Base-by-base conservation (phyloP, 495 filamentous ascomycete genomes). In the Penicillium tannophilum region DNA sequence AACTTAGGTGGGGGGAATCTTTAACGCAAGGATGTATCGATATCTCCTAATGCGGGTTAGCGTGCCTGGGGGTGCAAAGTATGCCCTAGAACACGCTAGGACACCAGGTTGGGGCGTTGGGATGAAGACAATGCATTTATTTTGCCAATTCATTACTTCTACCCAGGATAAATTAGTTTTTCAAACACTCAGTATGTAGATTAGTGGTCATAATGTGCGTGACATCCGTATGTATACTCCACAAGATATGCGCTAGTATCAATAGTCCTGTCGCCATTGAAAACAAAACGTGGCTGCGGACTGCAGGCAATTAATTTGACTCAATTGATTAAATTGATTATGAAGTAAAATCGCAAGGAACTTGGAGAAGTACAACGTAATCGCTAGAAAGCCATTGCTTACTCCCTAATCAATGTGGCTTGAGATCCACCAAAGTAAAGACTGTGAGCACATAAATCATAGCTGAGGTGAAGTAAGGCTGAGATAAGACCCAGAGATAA, bases 31-130 rank as follows among this genome's bases (percentile, higher is more conserved):
- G 56, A 54, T 68, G 65, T 68, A 66, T 68, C 55, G 36, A 68
- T 59, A 58, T 68, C 51, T 66, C 65, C 65, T 61, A 63, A 68
- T 52, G 30, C 9, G 60, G 64, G 59, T 51, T 65, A 66, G 60
- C 58, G 65, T 49, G 35, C 19, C 52, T n/a, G 39, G 36, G 26
- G 52, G 19, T 52, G 19, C 24, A 43, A 23, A 23, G 20, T 42
- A 31, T 3, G 35, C 28, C 39, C 47, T 6, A 45, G 36, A 4
- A 23, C 20, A 23, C 20, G 1, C 28, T 7, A 28, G 6, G 28
- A 28, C 4, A 28, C 6, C 6, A 28, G 4, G 6, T 28, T 4
- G 28, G 28, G 28, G 28, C 4, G 28, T 28, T 28, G 28, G 4
- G 4, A 28, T 28, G 28, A 7, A 28, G 4, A 5, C 28, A 28